Base-by-base conservation (phyloP, 495 filamentous ascomycete species). In the Rostrohypoxylon terebratum region DNA sequence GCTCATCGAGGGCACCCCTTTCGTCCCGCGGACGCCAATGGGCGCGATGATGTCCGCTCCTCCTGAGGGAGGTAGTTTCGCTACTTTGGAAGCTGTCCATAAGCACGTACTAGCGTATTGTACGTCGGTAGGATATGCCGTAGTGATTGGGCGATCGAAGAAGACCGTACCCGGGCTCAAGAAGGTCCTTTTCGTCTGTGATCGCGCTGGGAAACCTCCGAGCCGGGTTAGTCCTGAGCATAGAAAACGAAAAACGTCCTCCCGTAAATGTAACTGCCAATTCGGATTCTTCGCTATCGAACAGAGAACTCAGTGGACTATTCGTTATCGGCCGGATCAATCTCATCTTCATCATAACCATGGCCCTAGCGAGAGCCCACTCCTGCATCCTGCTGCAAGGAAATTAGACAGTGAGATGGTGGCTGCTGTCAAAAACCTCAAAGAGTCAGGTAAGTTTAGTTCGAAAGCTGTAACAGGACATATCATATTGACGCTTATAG, bases 281-380 rank as follows among this genome's bases (percentile, higher is more conserved):
- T 88, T 88, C 65, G 85, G 86, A 9, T 87, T 88, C 63, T 88
- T 87, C 57, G 86, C 85, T 28, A 83, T 88, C 18, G 86, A 88
- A 72, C 85, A 86, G 69, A 77, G 85, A 63, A 86, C 84, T 7
- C 84, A 87, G 58, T 88, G 86, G 86, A 84, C 84, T 8, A 81
- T 88, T 59, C 81, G 85, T 44, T 87, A 87, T 72, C 79, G 85
- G 25, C 85, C 85, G 7, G 84, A 87, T 69, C 74, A 79, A 16
- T 61, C 73, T 31, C 85, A 87, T 69, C 76, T 87, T 33, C 75
- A 77, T 58, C 86, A 88, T 66, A 88, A 88, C 65, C 86, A 88
- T 64, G 83, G 83, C 3, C 85, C 86, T 11, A 87, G 85, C 65
- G 85, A 87, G 75, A 87, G 85, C 68, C 84, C 85, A 7, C 81